A percentile compares a stretch with the other conserved stretches of the same genome.
phyloP scores from a whole-genome alignment of 495 filamentous ascomycete species.

The Hyphodiscus hymeniophilus region DNA sequence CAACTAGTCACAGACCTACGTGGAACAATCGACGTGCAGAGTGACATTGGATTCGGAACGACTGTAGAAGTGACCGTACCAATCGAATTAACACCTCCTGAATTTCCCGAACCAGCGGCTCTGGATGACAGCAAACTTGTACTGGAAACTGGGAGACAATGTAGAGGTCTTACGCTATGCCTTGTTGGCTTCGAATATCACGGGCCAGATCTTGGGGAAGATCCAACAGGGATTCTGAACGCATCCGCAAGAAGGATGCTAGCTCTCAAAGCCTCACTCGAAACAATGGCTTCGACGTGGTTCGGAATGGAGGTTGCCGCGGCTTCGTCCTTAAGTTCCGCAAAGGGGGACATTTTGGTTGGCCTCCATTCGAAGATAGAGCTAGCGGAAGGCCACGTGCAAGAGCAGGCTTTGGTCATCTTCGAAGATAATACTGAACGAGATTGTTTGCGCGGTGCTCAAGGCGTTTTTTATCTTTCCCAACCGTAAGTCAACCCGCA shows the following conservation, averaged over 20 bases:
- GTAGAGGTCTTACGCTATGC: constrained; percentile 5
- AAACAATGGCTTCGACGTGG: constrained; percentile 3
- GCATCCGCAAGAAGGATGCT: constrained; percentile 1
- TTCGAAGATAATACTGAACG: constrained; percentile 4
- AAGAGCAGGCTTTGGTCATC: constrained; percentile 1
- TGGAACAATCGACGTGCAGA: constrained; percentile 52
- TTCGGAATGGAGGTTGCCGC: constrained; percentile 6
- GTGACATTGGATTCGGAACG: constrained; percentile 48
- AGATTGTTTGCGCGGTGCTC: background rate
- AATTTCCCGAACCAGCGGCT: constrained; percentile 52
- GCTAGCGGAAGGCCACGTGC: background rate
- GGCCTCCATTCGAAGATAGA: constrained; percentile 3
- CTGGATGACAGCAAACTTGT: constrained; percentile 17
- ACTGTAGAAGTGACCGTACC: constrained; percentile 47
- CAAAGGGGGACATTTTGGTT: constrained; percentile 8
- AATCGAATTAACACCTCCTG: background rate
- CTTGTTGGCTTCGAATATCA: constrained; percentile 12
- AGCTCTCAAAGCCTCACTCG: constrained; percentile 2
- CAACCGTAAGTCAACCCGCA: constrained; percentile 4
- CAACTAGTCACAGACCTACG: constrained; percentile 54
- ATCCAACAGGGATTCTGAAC: constrained; percentile 4
- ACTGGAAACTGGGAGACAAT: background rate
- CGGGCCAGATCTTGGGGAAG: background rate
- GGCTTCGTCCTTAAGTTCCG: background rate
- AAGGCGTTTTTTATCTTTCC: constrained; percentile 3